Evolutionary conservation across 306 rosid genomes (phyloP), one percentile per base, ranked within the genome.

Genomic region (Pueraria montana): DNA sequence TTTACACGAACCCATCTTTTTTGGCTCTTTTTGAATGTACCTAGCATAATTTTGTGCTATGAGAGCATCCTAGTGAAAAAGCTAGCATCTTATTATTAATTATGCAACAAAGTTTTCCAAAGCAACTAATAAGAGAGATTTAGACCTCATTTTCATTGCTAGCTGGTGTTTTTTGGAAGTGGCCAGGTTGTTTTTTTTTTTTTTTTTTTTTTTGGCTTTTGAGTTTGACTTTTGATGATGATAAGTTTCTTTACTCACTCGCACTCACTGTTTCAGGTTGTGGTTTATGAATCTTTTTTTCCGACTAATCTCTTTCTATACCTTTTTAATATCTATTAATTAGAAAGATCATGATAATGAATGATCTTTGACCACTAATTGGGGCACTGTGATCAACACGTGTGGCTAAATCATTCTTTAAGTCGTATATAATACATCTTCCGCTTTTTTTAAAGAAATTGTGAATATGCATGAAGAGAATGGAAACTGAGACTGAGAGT

Each of bases 351-450:
- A 17, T 66, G 80, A 80, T 75, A 73, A 63, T 43, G 58, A 81
- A 82, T 74, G 63, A 82, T 32, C 80, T 72, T 85, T 87, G 89
- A 89, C 90, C 91, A 89, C 91, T 86, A 83, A 81, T 76, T 32
- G 80, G 42, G 89, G 88, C 77, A n/a, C 11, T 43, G 38, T 83
- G 72, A 38, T 24, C 1, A 65, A 87, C 93, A 89, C 89, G 89
- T 92, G 17, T 55, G 43, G 43, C 14, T 21, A 18, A 10, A 70
- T 42, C 65, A 50, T 76, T 64, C 45, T 84, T 55, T 26, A 32
- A n/a, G 13, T 13, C 42, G 4, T 68, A 12, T 40, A 48, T 13
- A 68, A 16, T 13, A 42, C n/a, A 0, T 7, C 13, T 18, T 8
- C 8, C 8, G n/a, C n/a, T n/a, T n/a, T n/a, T 56, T 49, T 5